These are phyloP conservation scores for Botryotinia narcissicola DNA, from an alignment of 2,329 filamentous ascomycete genomes.

Conservation along the genomic window DNA sequence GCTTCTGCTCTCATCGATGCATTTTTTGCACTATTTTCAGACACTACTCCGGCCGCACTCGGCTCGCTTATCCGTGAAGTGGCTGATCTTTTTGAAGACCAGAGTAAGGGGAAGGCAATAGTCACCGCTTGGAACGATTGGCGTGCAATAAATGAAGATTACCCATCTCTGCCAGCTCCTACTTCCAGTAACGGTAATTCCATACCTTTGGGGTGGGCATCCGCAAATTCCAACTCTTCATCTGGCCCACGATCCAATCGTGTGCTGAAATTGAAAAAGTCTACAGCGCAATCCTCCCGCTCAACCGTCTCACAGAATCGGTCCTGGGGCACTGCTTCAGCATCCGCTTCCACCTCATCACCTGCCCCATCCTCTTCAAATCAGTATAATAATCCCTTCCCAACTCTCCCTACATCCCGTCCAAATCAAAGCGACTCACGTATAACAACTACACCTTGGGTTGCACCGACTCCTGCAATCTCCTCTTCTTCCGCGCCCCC, in stretches of 20 bases:
- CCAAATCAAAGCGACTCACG: conserved; percentile 29
- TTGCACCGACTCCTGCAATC: conserved; percentile 39
- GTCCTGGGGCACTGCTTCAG: conserved; percentile 51
- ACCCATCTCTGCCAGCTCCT: conserved; percentile 79
- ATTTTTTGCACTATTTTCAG: conserved; percentile 79
- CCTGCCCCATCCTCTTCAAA: conserved; percentile 35
- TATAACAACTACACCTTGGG: conserved; percentile 39
- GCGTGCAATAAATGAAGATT: conserved; percentile 94
- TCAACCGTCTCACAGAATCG: conserved; percentile 55
- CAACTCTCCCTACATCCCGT: conserved; percentile 41
- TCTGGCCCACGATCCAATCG: conserved; percentile 44
- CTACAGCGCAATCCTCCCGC: conserved; percentile 65
- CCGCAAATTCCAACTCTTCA: conserved; percentile 24
- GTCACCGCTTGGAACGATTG: conserved; percentile 91
- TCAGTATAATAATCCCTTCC: conserved; percentile 45
- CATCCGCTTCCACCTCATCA: conserved; percentile 21
- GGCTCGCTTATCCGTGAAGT: conserved; percentile 89
- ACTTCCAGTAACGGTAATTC: conserved; percentile 51
- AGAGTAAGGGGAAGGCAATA: conserved; percentile 67
- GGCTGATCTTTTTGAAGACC: conserved; percentile 87
- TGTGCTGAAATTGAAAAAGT: conserved; percentile 66
- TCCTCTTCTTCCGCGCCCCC: conserved; percentile 33
- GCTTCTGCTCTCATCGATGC: conserved; percentile 78
- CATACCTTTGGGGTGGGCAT: conserved; percentile 37
- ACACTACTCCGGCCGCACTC: conserved; percentile 74